Percentiles rank a stretch among this genome's conserved stretches.
These are phyloP conservation scores for Simplicillium aogashimaense DNA, from an alignment of 2,329 filamentous ascomycete species.

Conservation along the genomic window DNA sequence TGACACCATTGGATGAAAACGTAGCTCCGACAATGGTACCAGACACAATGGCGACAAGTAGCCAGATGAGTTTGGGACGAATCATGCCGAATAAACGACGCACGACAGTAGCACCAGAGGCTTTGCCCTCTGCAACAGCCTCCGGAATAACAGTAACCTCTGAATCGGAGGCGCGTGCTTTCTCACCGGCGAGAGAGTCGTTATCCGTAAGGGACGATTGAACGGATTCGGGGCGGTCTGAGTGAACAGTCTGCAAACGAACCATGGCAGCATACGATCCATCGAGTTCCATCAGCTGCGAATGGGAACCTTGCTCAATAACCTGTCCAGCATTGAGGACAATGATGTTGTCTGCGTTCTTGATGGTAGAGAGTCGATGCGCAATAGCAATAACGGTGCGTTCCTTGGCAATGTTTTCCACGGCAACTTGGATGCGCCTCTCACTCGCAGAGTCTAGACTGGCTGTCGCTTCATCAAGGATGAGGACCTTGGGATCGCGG, in stretches of 20 bases:
- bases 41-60: slow-evolving; percentile 29
- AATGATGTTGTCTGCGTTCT: slow-evolving; percentile 47
- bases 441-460: slow-evolving; percentile 51
- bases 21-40: slow-evolving; percentile 45
- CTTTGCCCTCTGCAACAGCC: slow-evolving; percentile 24
- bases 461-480: slow-evolving; percentile 54
- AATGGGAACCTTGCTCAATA: slow-evolving; percentile 54
- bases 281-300: slow-evolving; percentile 42
- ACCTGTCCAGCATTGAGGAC: slow-evolving; percentile 48
- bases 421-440: slow-evolving; percentile 38
- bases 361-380: slow-evolving; percentile 46
- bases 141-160: slow-evolving; percentile 18
- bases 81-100: slow-evolving; percentile 25
- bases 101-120: slow-evolving; percentile 24
- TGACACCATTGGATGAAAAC: slow-evolving; percentile 43
- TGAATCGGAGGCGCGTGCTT: slow-evolving; percentile 18
- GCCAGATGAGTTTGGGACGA: slow-evolving; percentile 26
- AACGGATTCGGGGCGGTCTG: slow-evolving; percentile 16
- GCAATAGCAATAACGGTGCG: slow-evolving; percentile 51
- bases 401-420: slow-evolving; percentile 34
- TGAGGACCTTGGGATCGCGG: slow-evolving; percentile 43
- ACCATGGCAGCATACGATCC: slow-evolving; percentile 45
- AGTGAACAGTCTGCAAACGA: slow-evolving; percentile 26
- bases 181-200: slow-evolving; percentile 25
- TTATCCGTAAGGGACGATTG: slow-evolving; percentile 20